phyloP scores from a whole-genome alignment of 495 filamentous ascomycete genomes.

The Trichoderma asperelloides region DNA sequence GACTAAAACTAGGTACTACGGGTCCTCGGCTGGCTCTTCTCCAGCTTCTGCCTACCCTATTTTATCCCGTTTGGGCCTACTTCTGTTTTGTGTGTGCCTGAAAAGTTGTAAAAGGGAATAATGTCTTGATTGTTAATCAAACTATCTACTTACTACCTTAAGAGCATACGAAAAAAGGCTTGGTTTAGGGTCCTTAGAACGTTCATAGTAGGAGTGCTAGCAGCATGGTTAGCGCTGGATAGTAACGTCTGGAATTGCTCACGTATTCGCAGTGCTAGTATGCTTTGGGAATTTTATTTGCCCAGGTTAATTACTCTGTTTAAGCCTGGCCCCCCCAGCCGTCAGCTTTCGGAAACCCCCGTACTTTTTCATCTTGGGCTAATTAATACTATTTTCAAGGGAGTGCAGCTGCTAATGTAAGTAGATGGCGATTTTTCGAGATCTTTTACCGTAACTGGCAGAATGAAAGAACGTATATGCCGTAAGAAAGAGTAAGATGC shows the following conservation, averaged over 20 bases:
- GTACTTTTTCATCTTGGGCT: not conserved
- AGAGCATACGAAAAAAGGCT: no score
- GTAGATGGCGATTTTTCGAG: not conserved
- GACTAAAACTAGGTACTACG: no score
- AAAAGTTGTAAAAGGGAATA: no score
- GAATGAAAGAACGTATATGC: not conserved
- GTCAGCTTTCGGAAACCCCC: not conserved
- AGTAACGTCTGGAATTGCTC: not conserved
- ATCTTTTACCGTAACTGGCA: not conserved
- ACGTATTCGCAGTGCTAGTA: not conserved
- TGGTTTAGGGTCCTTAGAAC: no score
- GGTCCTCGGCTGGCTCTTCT: no score
- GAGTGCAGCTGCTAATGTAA: not conserved
- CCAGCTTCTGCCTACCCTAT: no score
- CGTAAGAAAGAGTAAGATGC: not conserved
- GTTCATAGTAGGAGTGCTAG: no score
- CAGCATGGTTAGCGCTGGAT: no score
- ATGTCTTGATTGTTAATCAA: no score
- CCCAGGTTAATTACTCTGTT: not conserved
- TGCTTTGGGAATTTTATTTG: not conserved
- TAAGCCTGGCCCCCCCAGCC: not conserved
- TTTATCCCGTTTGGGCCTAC: no score
- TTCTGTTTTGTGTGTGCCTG: no score
- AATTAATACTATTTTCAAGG: not conserved
- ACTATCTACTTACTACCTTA: no score